A percentile compares a stretch with the other conserved stretches of the same genome.
phyloP scores from a whole-genome alignment of 805 yeast species.

The Saturnispora hagleri region DNA sequence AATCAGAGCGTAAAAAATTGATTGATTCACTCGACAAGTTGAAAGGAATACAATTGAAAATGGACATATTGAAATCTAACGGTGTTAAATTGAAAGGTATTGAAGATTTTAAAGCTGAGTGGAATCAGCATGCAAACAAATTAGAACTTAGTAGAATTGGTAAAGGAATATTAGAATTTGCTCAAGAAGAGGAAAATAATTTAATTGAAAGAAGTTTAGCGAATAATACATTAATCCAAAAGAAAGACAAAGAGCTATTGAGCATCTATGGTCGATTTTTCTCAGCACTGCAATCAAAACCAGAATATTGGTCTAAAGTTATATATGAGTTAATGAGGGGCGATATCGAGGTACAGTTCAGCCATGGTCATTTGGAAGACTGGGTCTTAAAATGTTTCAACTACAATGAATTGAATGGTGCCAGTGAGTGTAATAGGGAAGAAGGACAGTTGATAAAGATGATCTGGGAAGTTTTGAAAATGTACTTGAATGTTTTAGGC shows the following conservation, averaged over 20 bases:
- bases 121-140: slow-evolving; percentile 30
- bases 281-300: slow-evolving; percentile 77
- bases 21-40: slow-evolving; percentile 66
- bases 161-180: slow-evolving; percentile 48
- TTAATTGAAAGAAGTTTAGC: background rate
- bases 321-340: slow-evolving; percentile 10
- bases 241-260: slow-evolving; percentile 40
- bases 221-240: slow-evolving; percentile 19
- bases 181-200: slow-evolving; percentile 20
- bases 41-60: slow-evolving; percentile 68
- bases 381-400: slow-evolving; percentile 28
- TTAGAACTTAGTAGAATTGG: slow-evolving; percentile 48
- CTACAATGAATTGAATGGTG: slow-evolving; percentile 15
- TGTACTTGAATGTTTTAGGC: slow-evolving; percentile 28
- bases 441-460: slow-evolving; percentile 58
- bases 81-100: slow-evolving; percentile 67
- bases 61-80: slow-evolving; percentile 69
- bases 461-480: slow-evolving; percentile 37
- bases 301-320: slow-evolving; percentile 55
- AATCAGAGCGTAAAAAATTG: slow-evolving; percentile 59
- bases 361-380: slow-evolving; percentile 26
- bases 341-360: slow-evolving; percentile 11
- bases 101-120: slow-evolving; percentile 4
- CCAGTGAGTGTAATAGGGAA: slow-evolving; percentile 47
- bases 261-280: slow-evolving; percentile 71